These are phyloP conservation scores for Fusarium staphyleae DNA, from an alignment of 2,329 filamentous ascomycete genomes.

Conservation along the genomic window DNA sequence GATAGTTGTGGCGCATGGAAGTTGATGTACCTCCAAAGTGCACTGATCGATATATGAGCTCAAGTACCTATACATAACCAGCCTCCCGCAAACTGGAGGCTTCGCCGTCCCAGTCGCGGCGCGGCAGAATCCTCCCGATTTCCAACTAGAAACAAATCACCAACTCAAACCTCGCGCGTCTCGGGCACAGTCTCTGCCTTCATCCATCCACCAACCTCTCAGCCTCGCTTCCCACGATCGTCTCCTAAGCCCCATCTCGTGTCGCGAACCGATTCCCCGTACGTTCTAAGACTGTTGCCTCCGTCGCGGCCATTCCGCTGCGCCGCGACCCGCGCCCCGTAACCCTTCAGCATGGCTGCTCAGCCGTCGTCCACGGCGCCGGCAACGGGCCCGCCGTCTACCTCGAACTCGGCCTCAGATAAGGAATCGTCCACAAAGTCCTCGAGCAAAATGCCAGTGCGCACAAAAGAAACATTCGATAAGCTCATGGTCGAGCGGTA, in stretches of 20 bases:
- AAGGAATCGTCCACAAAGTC: slow-evolving; percentile 39
- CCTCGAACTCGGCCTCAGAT: slow-evolving; percentile 44
- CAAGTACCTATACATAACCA: slow-evolving; percentile 24
- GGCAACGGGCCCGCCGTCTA: slow-evolving; percentile 45
- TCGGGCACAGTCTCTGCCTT: slow-evolving; percentile 9
- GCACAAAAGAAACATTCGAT: slow-evolving; percentile 64
- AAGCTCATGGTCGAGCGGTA: slow-evolving; percentile 62
- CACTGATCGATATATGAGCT: not conserved
- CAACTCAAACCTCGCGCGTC: slow-evolving; percentile 30
- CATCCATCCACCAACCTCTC: slow-evolving; percentile 20
- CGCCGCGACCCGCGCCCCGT: slow-evolving; percentile 40
- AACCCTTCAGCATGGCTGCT: slow-evolving; percentile 51
- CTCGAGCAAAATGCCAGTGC: slow-evolving; percentile 49
- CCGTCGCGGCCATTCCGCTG: slow-evolving; percentile 49
- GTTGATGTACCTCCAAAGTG: slow-evolving; percentile 11
- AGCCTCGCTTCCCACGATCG: slow-evolving; percentile 21
- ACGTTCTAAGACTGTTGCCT: slow-evolving; percentile 36
- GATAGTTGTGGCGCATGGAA: no score
- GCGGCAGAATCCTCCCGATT: slow-evolving; percentile 39
- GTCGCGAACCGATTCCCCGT: slow-evolving; percentile 28
- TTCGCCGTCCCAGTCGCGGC: slow-evolving; percentile 29
- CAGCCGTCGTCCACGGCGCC: slow-evolving; percentile 48
- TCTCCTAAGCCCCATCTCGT: slow-evolving; percentile 7
- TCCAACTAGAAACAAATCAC: slow-evolving; percentile 28
- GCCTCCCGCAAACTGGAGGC: slow-evolving; percentile 23